A percentile compares a stretch with the other conserved stretches of the same genome.
phyloP scores from a whole-genome alignment of 257 asterid species.

The Apocynum venetum region DNA sequence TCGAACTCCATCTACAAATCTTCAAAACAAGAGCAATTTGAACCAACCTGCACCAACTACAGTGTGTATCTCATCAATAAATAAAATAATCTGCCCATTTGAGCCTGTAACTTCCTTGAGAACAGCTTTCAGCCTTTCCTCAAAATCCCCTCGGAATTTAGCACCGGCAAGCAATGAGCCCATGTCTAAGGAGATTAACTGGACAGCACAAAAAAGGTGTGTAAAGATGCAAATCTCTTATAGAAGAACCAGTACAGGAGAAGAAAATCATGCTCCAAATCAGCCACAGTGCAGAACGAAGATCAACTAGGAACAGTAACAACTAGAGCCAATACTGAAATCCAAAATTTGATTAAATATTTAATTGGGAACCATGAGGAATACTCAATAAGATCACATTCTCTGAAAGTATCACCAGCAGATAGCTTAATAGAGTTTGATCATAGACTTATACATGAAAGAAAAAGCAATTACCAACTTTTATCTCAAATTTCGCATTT shows the following conservation, averaged over 20 bases:
- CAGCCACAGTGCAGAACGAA: neutral
- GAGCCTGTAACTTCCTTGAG: constrained; percentile 84
- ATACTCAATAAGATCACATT: neutral
- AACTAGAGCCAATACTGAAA: neutral
- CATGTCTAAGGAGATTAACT: constrained; percentile 93
- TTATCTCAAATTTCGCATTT: neutral
- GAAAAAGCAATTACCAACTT: neutral
- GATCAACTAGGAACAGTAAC: neutral
- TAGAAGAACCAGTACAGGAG: constrained; percentile 12
- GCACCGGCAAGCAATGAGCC: constrained; percentile 95
- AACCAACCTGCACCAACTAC: constrained; percentile 91
- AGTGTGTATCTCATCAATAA: constrained; percentile 92
- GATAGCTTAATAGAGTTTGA: neutral
- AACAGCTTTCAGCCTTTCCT: constrained; percentile 90
- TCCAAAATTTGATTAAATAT: neutral
- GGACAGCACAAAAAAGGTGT: constrained; percentile 14
- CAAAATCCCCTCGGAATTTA: constrained; percentile 88
- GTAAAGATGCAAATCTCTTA: neutral
- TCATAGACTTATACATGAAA: neutral
- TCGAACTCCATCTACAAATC: neutral
- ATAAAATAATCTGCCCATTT: constrained; percentile 82
- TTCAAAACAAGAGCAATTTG: constrained; percentile 3
- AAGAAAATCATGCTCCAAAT: neutral
- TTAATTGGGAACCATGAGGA: neutral
- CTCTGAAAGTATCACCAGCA: neutral